Conservation (phyloP, 202 grass and related monocot species). For the Schoenoplectus triqueter region DNA sequence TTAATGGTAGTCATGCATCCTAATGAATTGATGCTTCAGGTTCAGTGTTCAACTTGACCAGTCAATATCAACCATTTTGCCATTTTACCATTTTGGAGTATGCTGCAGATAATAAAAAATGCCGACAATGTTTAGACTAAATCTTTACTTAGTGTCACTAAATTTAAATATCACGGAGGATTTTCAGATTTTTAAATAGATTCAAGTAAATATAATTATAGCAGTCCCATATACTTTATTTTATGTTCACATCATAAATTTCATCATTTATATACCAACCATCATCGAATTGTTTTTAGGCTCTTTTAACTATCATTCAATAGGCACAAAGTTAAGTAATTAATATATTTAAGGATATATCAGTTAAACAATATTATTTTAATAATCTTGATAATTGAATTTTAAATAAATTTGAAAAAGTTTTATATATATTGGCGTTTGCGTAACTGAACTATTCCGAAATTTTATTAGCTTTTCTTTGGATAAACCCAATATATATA, state of each 20-base stretch:
- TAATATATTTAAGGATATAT: too few species aligned
- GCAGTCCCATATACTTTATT: not conserved
- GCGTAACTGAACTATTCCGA: too few species aligned
- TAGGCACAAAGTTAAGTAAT: too few species aligned
- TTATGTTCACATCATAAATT: not conserved
- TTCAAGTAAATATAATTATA: not conserved
- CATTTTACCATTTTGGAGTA: not conserved
- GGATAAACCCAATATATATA: not conserved
- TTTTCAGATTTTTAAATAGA: not conserved
- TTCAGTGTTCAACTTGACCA: constrained; percentile 9
- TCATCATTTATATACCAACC: not conserved
- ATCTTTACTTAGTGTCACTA: not conserved
- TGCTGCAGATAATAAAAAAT: not conserved
- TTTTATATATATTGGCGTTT: too few species aligned
- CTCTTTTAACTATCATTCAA: too few species aligned
- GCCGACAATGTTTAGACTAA: not conserved
- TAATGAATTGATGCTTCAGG: not conserved
- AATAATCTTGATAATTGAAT: too few species aligned
- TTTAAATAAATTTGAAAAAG: too few species aligned
- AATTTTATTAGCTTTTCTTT: too few species aligned
- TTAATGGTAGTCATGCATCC: not conserved
- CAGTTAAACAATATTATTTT: too few species aligned
- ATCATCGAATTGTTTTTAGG: too few species aligned
- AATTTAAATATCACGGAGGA: not conserved
- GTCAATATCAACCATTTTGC: not conserved